Percentiles rank a stretch among this genome's conserved stretches.
Evolutionary conservation across 1,139 yeast species (phyloP).

Genomic region (Kodamaea fungicola): DNA sequence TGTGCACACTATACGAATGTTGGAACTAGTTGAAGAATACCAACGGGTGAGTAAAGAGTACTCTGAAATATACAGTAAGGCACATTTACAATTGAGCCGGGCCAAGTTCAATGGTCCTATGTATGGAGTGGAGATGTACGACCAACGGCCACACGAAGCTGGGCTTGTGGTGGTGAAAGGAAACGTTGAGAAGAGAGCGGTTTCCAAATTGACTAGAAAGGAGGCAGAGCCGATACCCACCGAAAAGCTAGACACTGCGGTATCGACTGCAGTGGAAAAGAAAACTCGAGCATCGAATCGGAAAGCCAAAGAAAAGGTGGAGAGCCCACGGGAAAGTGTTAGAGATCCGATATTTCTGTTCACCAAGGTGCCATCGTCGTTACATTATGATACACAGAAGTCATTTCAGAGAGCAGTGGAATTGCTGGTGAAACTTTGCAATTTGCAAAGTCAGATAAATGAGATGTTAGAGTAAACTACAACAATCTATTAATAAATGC

Average conservation of each 20-base stretch:
- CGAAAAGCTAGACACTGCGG: neutral
- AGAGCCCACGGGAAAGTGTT: neutral
- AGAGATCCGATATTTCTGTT: slow-evolving; percentile 46
- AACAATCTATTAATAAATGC: neutral
- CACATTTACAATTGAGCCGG: slow-evolving; percentile 35
- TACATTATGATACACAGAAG: slow-evolving; percentile 37
- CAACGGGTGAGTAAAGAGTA: slow-evolving; percentile 19
- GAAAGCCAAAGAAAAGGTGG: neutral
- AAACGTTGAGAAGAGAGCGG: slow-evolving; percentile 13
- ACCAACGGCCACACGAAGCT: slow-evolving; percentile 29
- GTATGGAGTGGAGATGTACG: slow-evolving; percentile 23
- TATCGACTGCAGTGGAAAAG: neutral
- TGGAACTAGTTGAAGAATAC: slow-evolving; percentile 29
- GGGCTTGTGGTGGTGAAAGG: slow-evolving; percentile 22
- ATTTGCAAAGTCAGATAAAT: slow-evolving; percentile 22
- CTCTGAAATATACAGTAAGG: slow-evolving; percentile 24
- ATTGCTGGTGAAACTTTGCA: slow-evolving; percentile 24
- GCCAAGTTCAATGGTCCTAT: slow-evolving; percentile 26
- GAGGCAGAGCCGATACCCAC: neutral
- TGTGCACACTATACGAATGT: slow-evolving; percentile 18
- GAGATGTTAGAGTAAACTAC: too few relatives aligned
- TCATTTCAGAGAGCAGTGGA: slow-evolving; percentile 30
- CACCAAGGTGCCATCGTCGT: slow-evolving; percentile 47
- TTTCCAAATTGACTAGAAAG: neutral
- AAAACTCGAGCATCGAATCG: neutral